Evolutionary conservation across 192 early-diverging fungal genomes (phyloP).

Genomic region (Linnemannia hyalina): DNA sequence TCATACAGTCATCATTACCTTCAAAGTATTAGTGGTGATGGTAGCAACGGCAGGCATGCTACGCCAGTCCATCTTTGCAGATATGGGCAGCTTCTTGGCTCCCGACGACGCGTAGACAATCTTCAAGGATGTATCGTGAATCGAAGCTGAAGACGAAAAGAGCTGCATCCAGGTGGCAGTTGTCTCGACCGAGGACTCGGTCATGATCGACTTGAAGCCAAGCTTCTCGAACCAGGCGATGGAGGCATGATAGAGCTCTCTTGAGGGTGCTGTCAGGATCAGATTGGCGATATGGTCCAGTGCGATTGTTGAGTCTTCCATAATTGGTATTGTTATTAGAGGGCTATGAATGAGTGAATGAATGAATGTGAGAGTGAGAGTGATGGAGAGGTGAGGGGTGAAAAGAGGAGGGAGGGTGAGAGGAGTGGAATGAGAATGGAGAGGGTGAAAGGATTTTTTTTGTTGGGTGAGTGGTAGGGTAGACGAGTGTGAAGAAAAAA

Average conservation of each 20-base stretch:
- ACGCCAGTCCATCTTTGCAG: constrained; percentile 55
- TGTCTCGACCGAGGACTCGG: constrained; percentile 42
- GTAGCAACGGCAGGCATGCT: constrained; percentile 47
- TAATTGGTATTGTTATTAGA: constrained; percentile 9
- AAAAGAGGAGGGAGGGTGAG: neutral
- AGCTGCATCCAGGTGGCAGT: constrained; percentile 53
- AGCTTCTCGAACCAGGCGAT: constrained; percentile 47
- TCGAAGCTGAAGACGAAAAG: constrained; percentile 18
- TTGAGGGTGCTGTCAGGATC: constrained; percentile 47
- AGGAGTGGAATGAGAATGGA: neutral
- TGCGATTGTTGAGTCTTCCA: constrained; percentile 30
- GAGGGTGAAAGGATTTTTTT: neutral
- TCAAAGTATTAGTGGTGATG: constrained; percentile 37
- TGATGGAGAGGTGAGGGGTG: neutral
- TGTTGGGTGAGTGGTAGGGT: neutral
- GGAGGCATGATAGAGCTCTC: constrained; percentile 37
- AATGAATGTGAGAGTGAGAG: neutral
- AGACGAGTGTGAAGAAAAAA: neutral
- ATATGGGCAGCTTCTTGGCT: constrained; percentile 25
- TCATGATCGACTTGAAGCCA: constrained; percentile 53
- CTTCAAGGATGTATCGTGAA: constrained; percentile 35
- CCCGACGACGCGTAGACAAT: constrained; percentile 41
- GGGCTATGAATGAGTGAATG: neutral
- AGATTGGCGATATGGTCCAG: constrained; percentile 48
- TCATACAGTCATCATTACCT: constrained; percentile 24